Base-by-base conservation (phyloP, 1,284 basidiomycete genomes). In the Malassezia slooffiae region DNA sequence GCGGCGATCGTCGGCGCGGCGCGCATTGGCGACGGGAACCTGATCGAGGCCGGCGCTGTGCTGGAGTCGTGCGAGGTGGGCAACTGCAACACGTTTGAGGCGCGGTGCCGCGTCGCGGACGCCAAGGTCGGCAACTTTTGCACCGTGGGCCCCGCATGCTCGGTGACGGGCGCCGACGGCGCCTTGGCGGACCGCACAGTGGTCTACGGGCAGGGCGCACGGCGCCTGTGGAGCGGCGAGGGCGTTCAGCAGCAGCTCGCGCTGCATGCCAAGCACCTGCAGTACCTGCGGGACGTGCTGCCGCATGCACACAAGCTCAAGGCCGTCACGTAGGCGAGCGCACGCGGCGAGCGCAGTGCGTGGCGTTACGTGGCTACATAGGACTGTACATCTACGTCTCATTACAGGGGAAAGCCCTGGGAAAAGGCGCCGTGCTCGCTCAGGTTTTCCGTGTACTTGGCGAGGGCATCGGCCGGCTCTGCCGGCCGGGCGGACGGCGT, bases 21-120 rank as follows among this genome's bases (percentile, higher is more conserved):
- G 1, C 3, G 33, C 11, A 87, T 97, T 38, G 91, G 91, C 10
- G 81, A 90, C 62, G 78, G 83, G 46, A 96, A 95, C 69, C 74
- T 88, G 39, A 91, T 97, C 64, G 86, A 93, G 72, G 87, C 91
- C 37, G 85, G 82, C 9, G 86, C 82, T 70, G 80, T 86, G 84
- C 62, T 57, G 83, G 78, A 4, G n/a, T 82, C 79, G 10, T 81
- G 82, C 1, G 75, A 77, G 4, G 76, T 95, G 34, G 90, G 90
- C 9, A 77, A 81, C 60, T 78, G 76, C 70, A 95, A 95, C 72
- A 84, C 82, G 1, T 77, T 96, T 43, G 82, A 82, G 32, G 82
- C 85, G 0, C 79, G 81, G 19, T 79, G 81, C 13, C 78, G 82
- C 34, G 80, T 87, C 8, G 80, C 87, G 39, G 80, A 83, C 52